Percentiles rank a stretch among this genome's conserved stretches.
phyloP scores from a whole-genome alignment of 1,139 yeast species.

The Geotrichum klebahnii region DNA sequence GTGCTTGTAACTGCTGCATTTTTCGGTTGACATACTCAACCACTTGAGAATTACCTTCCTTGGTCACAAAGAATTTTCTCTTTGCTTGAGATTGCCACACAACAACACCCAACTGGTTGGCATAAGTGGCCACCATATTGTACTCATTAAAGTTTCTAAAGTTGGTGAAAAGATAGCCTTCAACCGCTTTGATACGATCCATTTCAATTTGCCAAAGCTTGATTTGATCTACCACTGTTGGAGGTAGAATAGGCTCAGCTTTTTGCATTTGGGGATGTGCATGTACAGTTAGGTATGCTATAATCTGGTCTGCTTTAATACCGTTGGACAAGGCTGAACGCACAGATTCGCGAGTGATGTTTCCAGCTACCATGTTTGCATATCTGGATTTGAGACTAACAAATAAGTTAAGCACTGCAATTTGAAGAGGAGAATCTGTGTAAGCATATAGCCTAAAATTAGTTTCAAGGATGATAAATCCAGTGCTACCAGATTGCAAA shows the following conservation, averaged over 20 bases:
- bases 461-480: conserved; percentile 84
- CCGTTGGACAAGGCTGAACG: conserved; percentile 81
- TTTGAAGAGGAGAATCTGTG: conserved; percentile 91
- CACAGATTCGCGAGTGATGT: conserved; percentile 86
- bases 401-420: conserved; percentile 83
- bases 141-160: conserved; percentile 75
- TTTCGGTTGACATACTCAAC: conserved; percentile 79
- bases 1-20: conserved; percentile 23
- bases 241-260: conserved; percentile 59
- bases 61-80: conserved; percentile 69
- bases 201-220: conserved; percentile 92
- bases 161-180: conserved; percentile 85
- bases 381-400: conserved; percentile 81
- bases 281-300: conserved; percentile 81
- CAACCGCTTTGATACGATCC: conserved; percentile 84
- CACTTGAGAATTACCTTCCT: conserved; percentile 83
- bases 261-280: conserved; percentile 89
- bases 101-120: conserved; percentile 84
- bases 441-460: conserved; percentile 91
- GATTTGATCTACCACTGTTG: conserved; percentile 93
- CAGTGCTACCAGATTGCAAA: conserved; percentile 38
- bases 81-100: conserved; percentile 75
- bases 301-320: conserved; percentile 90
- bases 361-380: conserved; percentile 89
- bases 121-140: conserved; percentile 67